Conservation (phyloP, 1,139 yeast genomes). For the Scheffersomyces quercinus region DNA sequence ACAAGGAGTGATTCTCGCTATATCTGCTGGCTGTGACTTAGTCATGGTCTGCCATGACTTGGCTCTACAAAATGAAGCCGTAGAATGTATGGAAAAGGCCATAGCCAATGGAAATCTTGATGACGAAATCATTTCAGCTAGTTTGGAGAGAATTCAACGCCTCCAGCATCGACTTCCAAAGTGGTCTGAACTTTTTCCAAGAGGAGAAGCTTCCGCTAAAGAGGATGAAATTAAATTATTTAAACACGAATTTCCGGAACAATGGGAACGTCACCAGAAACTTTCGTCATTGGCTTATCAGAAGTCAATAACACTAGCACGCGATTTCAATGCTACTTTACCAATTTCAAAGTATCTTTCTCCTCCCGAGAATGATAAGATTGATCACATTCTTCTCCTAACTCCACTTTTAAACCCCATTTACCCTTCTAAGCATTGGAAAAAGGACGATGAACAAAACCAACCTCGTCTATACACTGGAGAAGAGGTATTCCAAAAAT, state of each 20-base stretch:
- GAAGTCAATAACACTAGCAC: conserved; percentile 54
- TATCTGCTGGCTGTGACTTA: conserved; percentile 67
- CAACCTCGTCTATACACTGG: conserved; percentile 42
- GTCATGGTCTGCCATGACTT: conserved; percentile 63
- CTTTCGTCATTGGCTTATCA: conserved; percentile 52
- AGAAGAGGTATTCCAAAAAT: conserved; percentile 58
- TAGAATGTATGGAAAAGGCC: conserved; percentile 56
- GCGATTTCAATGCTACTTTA: conserved; percentile 54
- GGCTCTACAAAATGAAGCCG: conserved; percentile 60
- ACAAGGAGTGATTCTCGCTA: conserved; percentile 64
- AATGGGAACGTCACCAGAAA: conserved; percentile 46
- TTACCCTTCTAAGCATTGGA: conserved; percentile 18
- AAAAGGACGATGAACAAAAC: conserved; percentile 3
- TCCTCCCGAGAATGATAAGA: conserved; percentile 14
- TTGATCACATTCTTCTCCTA: conserved; percentile 47
- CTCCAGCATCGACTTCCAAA: conserved; percentile 45
- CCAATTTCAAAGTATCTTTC: conserved; percentile 51
- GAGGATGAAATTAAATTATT: conserved; percentile 24
- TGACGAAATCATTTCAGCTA: conserved; percentile 42
- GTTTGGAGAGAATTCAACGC: conserved; percentile 45
- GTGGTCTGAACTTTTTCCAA: conserved; percentile 52
- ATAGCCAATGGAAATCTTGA: conserved; percentile 54
- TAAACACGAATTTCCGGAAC: conserved; percentile 28
- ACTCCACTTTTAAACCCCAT: conserved; percentile 56
- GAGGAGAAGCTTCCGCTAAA: conserved; percentile 33